phyloP scores from a whole-genome alignment of 495 filamentous ascomycete genomes.

The Penicillium parvum region DNA sequence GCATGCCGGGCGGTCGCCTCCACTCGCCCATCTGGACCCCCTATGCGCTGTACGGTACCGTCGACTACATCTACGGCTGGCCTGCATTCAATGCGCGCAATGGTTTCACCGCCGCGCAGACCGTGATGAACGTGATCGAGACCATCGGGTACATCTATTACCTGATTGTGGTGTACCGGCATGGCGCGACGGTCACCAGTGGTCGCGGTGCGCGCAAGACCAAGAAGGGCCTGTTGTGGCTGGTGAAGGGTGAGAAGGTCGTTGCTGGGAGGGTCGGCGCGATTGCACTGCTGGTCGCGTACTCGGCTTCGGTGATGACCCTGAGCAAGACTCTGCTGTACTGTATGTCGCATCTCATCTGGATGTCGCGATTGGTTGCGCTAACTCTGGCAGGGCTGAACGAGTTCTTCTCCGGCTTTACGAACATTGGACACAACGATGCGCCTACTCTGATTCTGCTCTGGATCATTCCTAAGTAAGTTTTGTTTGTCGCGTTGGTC shows the following conservation, averaged over 20 bases:
- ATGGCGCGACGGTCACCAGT: slow-evolving; percentile 36
- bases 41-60: slow-evolving; percentile 73
- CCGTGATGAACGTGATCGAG: slow-evolving; percentile 69
- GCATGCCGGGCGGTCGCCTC: slow-evolving; percentile 73
- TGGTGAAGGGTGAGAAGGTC: slow-evolving; percentile 46
- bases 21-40: slow-evolving; percentile 74
- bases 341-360: slow-evolving; percentile 49
- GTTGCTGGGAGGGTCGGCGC: slow-evolving; percentile 58
- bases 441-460: slow-evolving; percentile 51
- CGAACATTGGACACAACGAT: slow-evolving; percentile 75
- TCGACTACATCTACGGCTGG: slow-evolving; percentile 85
- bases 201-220: slow-evolving; percentile 31
- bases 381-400: slow-evolving; percentile 55
- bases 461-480: slow-evolving; percentile 83
- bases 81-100: slow-evolving; percentile 65
- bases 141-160: slow-evolving; percentile 66
- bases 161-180: slow-evolving; percentile 52
- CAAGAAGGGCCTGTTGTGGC: slow-evolving; percentile 34
- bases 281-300: slow-evolving; percentile 62
- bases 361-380: not conserved
- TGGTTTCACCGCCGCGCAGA: slow-evolving; percentile 80
- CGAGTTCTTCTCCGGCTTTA: slow-evolving; percentile 72
- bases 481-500: not conserved
- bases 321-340: slow-evolving; percentile 85
- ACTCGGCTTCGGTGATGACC: slow-evolving; percentile 71